These are phyloP conservation scores for Leccinellum luteum DNA, from an alignment of 768 basidiomycete species.

Conservation along the genomic window DNA sequence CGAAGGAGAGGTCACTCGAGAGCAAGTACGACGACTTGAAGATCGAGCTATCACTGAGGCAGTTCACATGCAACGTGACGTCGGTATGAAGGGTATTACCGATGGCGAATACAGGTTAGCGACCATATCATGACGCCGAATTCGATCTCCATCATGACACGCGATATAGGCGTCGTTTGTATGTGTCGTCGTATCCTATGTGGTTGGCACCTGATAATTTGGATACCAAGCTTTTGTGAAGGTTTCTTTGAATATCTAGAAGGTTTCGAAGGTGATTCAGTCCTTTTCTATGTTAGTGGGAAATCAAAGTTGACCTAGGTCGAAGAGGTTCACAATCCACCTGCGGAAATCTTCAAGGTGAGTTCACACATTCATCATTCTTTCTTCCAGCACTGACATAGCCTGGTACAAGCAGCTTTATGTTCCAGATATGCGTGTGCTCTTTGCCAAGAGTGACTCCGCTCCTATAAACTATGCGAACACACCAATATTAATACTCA, in stretches of 20 bases:
- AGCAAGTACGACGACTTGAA: too few species aligned
- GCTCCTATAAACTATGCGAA: background rate
- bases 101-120: too few species aligned
- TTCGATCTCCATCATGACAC: background rate
- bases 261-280: background rate
- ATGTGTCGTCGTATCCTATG: background rate
- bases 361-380: background rate
- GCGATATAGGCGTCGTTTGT: background rate
- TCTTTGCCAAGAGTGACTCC: conserved; percentile 16
- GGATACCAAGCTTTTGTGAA: conserved; percentile 20
- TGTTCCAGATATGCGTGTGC: conserved; percentile 24
- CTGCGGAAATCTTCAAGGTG: background rate
- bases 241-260: background rate
- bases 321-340: background rate
- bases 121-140: background rate
- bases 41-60: too few species aligned
- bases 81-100: too few species aligned
- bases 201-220: background rate
- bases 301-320: background rate
- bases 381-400: background rate
- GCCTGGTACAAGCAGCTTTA: conserved; percentile 19
- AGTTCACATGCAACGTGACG: too few species aligned
- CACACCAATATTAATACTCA: too few species aligned
- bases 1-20: too few species aligned
- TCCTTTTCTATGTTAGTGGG: background rate